A percentile compares a stretch with the other conserved stretches of the same genome.
Evolutionary conservation across 768 basidiomycete genomes (phyloP).

Genomic region (Pholiota microspora): DNA sequence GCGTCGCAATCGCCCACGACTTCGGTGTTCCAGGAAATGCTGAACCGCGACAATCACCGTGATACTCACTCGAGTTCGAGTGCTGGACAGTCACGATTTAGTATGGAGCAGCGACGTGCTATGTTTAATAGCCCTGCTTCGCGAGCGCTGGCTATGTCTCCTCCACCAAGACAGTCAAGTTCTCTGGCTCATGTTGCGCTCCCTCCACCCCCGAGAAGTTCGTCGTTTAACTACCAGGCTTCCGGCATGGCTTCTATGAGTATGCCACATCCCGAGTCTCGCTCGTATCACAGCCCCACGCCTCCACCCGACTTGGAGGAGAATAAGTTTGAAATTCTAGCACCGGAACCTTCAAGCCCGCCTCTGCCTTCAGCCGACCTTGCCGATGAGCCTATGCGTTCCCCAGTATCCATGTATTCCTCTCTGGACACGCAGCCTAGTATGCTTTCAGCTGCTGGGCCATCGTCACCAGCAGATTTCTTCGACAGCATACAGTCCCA

Average conservation of each 20-base stretch:
- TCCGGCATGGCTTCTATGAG: neutral
- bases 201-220: conserved; percentile 51
- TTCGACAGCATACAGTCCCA: conserved; percentile 73
- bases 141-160: conserved; percentile 42
- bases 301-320: neutral
- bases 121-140: conserved; percentile 27
- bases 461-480: conserved; percentile 67
- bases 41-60: conserved; percentile 29
- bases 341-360: conserved; percentile 43
- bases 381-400: neutral
- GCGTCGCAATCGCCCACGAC: conserved; percentile 62
- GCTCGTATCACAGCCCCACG: neutral
- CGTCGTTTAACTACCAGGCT: conserved; percentile 27
- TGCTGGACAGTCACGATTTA: conserved; percentile 24
- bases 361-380: conserved; percentile 37
- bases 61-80: conserved; percentile 19
- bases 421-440: conserved; percentile 27
- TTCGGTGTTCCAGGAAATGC: conserved; percentile 75
- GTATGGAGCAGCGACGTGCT: conserved; percentile 21
- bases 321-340: conserved; percentile 29
- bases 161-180: conserved; percentile 66
- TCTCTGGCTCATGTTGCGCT: conserved; percentile 55
- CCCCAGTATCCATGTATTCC: neutral
- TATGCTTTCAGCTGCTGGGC: conserved; percentile 61
- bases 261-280: neutral